These are phyloP conservation scores for Fraxinus floribunda DNA, from an alignment of 305 asterid species.

Conservation along the genomic window DNA sequence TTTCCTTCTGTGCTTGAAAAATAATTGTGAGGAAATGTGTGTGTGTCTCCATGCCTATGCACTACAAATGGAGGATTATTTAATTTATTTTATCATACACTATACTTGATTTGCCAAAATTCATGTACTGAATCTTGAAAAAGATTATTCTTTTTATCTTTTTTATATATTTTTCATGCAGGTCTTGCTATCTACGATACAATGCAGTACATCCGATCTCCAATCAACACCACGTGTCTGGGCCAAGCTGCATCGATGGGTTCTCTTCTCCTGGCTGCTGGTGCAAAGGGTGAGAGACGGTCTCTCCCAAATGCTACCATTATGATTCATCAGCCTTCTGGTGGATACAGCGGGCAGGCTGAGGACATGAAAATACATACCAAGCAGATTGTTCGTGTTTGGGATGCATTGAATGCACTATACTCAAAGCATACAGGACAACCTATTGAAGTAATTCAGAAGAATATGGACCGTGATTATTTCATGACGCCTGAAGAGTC, in stretches of 20 bases:
- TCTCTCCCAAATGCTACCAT: slow-evolving; percentile 87
- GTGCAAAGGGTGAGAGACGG: slow-evolving; percentile 88
- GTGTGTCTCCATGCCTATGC: neutral
- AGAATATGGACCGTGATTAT: slow-evolving; percentile 85
- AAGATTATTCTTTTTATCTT: neutral
- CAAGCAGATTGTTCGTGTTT: slow-evolving; percentile 75
- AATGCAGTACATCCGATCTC: slow-evolving; percentile 92
- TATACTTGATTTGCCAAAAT: neutral
- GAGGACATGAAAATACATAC: slow-evolving; percentile 87
- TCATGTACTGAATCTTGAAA: neutral
- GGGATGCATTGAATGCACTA: slow-evolving; percentile 75
- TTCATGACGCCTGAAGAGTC: slow-evolving; percentile 95
- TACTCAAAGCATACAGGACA: slow-evolving; percentile 86
- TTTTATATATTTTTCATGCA: slow-evolving; percentile 21
- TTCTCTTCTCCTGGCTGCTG: slow-evolving; percentile 94
- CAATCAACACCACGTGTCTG: slow-evolving; percentile 80
- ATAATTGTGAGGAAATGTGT: neutral
- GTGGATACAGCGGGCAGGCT: slow-evolving; percentile 94
- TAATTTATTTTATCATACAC: neutral
- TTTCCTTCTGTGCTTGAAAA: neutral
- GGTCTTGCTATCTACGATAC: slow-evolving; percentile 98
- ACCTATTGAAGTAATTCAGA: slow-evolving; percentile 59
- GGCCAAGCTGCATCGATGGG: slow-evolving; percentile 99
- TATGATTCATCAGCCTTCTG: slow-evolving; percentile 96
- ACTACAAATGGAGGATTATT: neutral